phyloP scores from a whole-genome alignment of 495 filamentous ascomycete species.

The Beverwykella pulmonaria region DNA sequence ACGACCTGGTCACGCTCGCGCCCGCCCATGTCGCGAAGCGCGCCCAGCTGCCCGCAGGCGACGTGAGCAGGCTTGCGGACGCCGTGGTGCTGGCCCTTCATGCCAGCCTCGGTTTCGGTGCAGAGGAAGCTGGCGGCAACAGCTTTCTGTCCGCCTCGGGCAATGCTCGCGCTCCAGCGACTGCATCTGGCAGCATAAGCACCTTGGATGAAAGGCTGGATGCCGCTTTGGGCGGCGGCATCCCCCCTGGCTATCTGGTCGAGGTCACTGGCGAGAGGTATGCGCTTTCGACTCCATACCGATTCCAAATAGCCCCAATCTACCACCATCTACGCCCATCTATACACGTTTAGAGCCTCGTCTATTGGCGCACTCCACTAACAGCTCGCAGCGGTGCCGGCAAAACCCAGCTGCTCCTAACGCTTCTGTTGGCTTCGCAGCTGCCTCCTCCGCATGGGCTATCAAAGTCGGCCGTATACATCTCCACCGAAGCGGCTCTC shows the following conservation, averaged over 20 bases:
- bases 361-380: conserved; percentile 23
- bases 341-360: background rate
- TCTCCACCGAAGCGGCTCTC: conserved; percentile 89
- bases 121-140: conserved; percentile 30
- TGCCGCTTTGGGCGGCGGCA: conserved; percentile 76
- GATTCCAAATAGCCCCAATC: conserved; percentile 8
- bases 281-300: background rate
- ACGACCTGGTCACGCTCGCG: conserved; percentile 85
- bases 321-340: conserved; percentile 2
- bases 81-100: conserved; percentile 70
- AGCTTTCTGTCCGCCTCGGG: conserved; percentile 24
- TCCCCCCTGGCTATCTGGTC: conserved; percentile 79
- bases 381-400: conserved; percentile 70
- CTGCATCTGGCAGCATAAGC: conserved; percentile 67
- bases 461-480: conserved; percentile 73
- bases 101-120: conserved; percentile 58
- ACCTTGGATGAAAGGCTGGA: conserved; percentile 78
- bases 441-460: conserved; percentile 74
- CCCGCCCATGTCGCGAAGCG: conserved; percentile 81
- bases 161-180: conserved; percentile 35
- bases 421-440: conserved; percentile 78
- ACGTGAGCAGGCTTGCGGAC: conserved; percentile 69
- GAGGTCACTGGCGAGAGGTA: conserved; percentile 92
- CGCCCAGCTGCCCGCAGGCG: conserved; percentile 77
- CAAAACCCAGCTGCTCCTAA: conserved; percentile 92